Evolutionary conservation across 768 basidiomycete species (phyloP).

Genomic region (Calocybe indica): DNA sequence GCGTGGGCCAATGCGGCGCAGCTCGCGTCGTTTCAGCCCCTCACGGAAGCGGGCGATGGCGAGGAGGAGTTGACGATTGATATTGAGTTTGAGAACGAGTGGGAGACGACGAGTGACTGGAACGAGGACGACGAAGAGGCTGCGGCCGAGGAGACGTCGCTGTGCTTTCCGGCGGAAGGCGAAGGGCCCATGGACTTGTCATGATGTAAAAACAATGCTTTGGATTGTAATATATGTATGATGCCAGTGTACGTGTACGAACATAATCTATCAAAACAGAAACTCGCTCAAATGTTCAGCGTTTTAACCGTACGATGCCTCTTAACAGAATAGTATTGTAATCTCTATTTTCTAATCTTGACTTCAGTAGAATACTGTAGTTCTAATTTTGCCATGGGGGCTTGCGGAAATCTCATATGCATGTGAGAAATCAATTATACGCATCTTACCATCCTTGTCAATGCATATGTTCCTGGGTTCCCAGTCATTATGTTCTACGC

Average conservation of each 20-base stretch:
- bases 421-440: slow-evolving; percentile 1
- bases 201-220: slow-evolving; percentile 9
- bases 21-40: slow-evolving; percentile 56
- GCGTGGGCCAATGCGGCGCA: slow-evolving; percentile 26
- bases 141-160: slow-evolving; percentile 58
- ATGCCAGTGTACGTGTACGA: no score
- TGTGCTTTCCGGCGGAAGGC: slow-evolving; percentile 57
- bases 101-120: slow-evolving; percentile 89
- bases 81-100: slow-evolving; percentile 85
- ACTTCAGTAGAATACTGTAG: no score
- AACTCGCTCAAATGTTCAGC: no score
- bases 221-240: no score
- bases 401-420: neutral
- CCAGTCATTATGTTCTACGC: slow-evolving; percentile 1
- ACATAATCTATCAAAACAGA: no score
- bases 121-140: slow-evolving; percentile 86
- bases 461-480: slow-evolving; percentile 1
- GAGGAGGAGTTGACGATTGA: slow-evolving; percentile 62
- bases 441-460: neutral
- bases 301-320: no score
- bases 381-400: no score
- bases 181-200: slow-evolving; percentile 40
- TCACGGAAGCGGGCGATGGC: slow-evolving; percentile 44
- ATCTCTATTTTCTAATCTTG: no score
- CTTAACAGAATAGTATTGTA: no score